A percentile compares a stretch with the other conserved stretches of the same genome.
Evolutionary conservation across 1,284 basidiomycete genomes (phyloP).

Genomic region (Cryptococcus sp.): DNA sequence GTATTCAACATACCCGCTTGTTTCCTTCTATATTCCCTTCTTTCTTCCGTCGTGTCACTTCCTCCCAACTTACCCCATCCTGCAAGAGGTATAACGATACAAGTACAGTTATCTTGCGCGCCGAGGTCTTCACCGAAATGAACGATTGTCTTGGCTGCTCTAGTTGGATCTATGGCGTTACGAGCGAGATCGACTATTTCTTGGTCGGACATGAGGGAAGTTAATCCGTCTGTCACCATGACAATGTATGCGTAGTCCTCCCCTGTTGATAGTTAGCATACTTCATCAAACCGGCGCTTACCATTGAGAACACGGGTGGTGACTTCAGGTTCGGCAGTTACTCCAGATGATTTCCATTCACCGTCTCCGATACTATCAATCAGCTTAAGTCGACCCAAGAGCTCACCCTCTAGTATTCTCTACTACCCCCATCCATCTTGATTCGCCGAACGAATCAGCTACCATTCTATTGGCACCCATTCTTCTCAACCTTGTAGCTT

Average conservation of each 20-base stretch:
- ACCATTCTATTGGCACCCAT: conserved; percentile 80
- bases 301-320: conserved; percentile 71
- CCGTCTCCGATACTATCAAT: conserved; percentile 75
- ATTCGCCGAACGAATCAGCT: conserved; percentile 93
- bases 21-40: conserved; percentile 70
- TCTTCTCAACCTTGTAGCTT: conserved; percentile 75
- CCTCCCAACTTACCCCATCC: conserved; percentile 81
- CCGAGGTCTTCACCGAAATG: conserved; percentile 86
- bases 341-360: conserved; percentile 80
- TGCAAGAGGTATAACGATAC: conserved; percentile 83
- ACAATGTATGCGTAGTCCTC: conserved; percentile 72
- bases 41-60: conserved; percentile 67
- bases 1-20: conserved; percentile 56
- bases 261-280: conserved; percentile 49
- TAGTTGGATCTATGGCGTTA: conserved; percentile 64
- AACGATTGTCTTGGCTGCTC: conserved; percentile 77
- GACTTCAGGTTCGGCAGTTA: conserved; percentile 95
- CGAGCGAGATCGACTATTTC: conserved; percentile 90
- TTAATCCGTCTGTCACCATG: conserved; percentile 84
- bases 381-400: background rate
- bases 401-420: conserved; percentile 83
- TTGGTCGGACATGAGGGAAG: conserved; percentile 83
- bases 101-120: conserved; percentile 87
- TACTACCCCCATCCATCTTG: conserved; percentile 91
- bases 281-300: conserved; percentile 33